Evolutionary conservation across 2,329 filamentous ascomycete genomes (phyloP).

Genomic region (Drechslerella coelobrocha): DNA sequence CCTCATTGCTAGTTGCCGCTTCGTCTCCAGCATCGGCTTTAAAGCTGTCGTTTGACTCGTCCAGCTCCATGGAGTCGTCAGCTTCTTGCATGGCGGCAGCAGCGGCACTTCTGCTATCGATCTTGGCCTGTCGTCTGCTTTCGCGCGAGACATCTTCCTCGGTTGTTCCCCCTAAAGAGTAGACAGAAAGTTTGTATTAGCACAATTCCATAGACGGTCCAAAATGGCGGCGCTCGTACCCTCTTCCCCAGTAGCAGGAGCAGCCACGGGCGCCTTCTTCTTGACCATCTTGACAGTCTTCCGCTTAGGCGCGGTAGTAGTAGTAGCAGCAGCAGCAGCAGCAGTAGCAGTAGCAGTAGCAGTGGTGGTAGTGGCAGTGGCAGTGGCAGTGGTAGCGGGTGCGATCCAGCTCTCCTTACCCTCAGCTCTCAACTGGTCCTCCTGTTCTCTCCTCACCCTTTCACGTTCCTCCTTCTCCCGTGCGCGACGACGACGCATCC

Average conservation of each 20-base stretch:
- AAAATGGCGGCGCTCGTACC: conserved; percentile 39
- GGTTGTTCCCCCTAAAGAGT: conserved; percentile 1
- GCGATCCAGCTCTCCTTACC: conserved; percentile 51
- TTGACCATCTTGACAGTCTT: conserved; percentile 46
- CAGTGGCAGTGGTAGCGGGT: conserved; percentile 26
- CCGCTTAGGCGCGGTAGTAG: conserved; percentile 24
- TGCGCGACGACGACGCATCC: conserved; percentile 41
- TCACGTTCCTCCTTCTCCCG: conserved; percentile 47
- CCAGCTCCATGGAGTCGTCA: neutral
- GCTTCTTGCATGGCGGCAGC: neutral
- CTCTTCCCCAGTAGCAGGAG: conserved; percentile 31
- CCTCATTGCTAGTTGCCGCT: neutral
- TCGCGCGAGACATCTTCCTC: conserved; percentile 45
- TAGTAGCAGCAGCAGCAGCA: conserved; percentile 21
- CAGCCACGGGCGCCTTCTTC: conserved; percentile 49
- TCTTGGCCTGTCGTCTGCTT: conserved; percentile 39
- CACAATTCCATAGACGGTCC: conserved; percentile 8
- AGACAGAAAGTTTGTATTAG: conserved; percentile 18
- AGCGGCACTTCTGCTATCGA: conserved; percentile 33
- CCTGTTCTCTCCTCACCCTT: conserved; percentile 32
- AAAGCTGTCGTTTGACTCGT: neutral
- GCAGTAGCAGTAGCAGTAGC: conserved; percentile 11
- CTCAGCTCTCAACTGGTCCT: conserved; percentile 44
- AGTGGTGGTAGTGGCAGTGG: conserved; percentile 23
- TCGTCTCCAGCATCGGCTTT: neutral